Conservation (phyloP, 2,329 filamentous ascomycete genomes). For the Trichoderma gracile region DNA sequence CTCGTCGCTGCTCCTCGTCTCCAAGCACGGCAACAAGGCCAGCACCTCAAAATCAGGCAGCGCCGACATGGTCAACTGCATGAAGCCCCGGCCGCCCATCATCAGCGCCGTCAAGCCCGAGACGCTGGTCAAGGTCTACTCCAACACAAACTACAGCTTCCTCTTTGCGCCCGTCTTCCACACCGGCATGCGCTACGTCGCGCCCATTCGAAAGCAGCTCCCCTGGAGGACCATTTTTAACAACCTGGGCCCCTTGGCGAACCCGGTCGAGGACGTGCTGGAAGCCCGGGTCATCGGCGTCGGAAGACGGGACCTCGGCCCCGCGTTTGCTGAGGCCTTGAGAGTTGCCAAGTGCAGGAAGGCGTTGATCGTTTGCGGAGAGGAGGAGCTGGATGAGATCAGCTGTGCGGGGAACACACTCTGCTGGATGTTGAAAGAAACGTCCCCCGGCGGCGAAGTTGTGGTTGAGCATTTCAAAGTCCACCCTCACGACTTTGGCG, state of each 20-base stretch:
- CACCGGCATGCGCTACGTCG: constrained; percentile 88
- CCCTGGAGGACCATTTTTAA: constrained; percentile 98
- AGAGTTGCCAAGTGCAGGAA: constrained; percentile 74
- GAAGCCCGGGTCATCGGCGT: constrained; percentile 95
- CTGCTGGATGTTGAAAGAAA: constrained; percentile 77
- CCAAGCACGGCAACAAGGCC: constrained; percentile 94
- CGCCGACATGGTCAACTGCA: constrained; percentile 81
- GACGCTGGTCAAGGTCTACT: constrained; percentile 73
- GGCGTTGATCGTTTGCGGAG: constrained; percentile 87
- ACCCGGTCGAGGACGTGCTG: constrained; percentile 79
- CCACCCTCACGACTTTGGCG: constrained; percentile 82
- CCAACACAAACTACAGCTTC: constrained; percentile 85
- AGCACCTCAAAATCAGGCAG: constrained; percentile 95
- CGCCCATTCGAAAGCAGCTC: constrained; percentile 80
- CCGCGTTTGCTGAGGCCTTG: constrained; percentile 84
- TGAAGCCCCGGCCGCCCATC: constrained; percentile 69
- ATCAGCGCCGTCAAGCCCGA: constrained; percentile 72
- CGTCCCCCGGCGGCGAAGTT: constrained; percentile 44
- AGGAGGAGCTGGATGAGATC: constrained; percentile 93
- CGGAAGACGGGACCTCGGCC: constrained; percentile 80
- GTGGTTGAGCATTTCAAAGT: constrained; percentile 76
- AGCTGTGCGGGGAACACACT: constrained; percentile 85
- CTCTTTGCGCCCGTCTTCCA: constrained; percentile 96
- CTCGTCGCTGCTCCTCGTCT: constrained; percentile 79
- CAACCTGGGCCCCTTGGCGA: constrained; percentile 86